Base-by-base conservation (phyloP, 192 early-diverging fungal species). In the Coemansia sp. region DNA sequence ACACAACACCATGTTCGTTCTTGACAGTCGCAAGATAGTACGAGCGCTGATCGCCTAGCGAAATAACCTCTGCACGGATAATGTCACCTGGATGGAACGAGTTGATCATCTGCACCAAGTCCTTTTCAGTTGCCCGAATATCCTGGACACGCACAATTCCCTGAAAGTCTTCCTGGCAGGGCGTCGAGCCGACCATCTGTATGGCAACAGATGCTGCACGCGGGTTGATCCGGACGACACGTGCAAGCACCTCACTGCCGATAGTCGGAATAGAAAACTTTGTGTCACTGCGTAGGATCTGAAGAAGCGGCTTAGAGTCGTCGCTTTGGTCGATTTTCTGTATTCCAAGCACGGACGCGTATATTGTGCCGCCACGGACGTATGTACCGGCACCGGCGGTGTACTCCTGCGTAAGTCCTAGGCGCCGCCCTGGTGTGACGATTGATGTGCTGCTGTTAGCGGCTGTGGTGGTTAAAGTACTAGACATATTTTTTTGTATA, bases 71-170 rank as follows among this genome's bases (percentile, higher is more conserved):
- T 18, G 86, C 89, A 7, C 86, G 78, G 30, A 98, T 85, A 62
- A 99, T 91, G 55, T 99, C 96, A 10, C 95, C 95, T 1, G 94
- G 96, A 39, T 93, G 75, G 76, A 94, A 99, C 34, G 88, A 91
- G 38, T 83, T 81, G 71, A 89, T 86, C 60, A 99, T 93, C 70
- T 92, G 89, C 43, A 96, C 89, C 62, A 91, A 89, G 64, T 99
- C 96, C 59, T 89, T 91, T 56, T 99, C 95, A 0, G 95, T 95
- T 15, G 91, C 91, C 15, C 96, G 73, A 3, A 99, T 89, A 71
- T 98, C 94, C 76, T 96, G 94, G n/a, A 86, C 81, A 64, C 91
- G 80, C 25, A 99, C 91, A 34, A 89, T 82, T 42, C 95, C 96
- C 67, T 87, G 84, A 54, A 95, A 98, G 64, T 92, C 91, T 61